Evolutionary conservation across 331 rosid genomes (phyloP), one percentile per base, ranked within the genome.

Genomic region (Cydonia oblonga): DNA sequence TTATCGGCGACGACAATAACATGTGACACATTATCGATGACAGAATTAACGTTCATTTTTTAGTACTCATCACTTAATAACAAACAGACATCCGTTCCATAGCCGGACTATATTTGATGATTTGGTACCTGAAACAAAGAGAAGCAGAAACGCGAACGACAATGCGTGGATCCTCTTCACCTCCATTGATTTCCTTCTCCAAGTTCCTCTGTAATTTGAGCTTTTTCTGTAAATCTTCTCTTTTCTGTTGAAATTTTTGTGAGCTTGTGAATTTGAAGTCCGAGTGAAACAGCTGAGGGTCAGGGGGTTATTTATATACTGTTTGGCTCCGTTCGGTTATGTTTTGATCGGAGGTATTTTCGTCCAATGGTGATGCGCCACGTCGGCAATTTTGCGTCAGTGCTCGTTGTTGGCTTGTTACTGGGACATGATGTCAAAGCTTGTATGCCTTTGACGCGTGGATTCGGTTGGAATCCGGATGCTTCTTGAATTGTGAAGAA

Each of bases 81-180:
- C 8, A 30, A 30, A 30, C 2, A 2, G 0, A 35, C 0, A 0
- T 35, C 9, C 13, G 0, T 35, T 35, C 2, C 13, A 35, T 9
- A 35, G 4, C 13, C 0, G n/a, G n/a, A n/a, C n/a, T n/a, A n/a
- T n/a, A n/a, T n/a, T n/a, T n/a, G n/a, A n/a, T n/a, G n/a, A n/a
- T n/a, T n/a, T n/a, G n/a, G 42, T 79, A 80, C 88, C 77, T 13
- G 85, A 62, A 56, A 58, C 52, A 64, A 82, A 87, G 19, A 87
- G 80, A 64, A 87, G 76, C 60, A 76, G 11, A 54, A 78, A 28
- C 28, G 66, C 6, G 44, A 76, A 30, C 58, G 72, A 51, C 53
- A 62, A 9, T 5, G 74, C 70, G n/a, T 69, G 75, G 72, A 9
- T 61, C 22, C 54, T 82, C 81, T 42, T 71, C 70, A 33, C 60